These are phyloP conservation scores for Gaeumannomyces tritici DNA, from an alignment of 2,329 filamentous ascomycete genomes.

Conservation along the genomic window DNA sequence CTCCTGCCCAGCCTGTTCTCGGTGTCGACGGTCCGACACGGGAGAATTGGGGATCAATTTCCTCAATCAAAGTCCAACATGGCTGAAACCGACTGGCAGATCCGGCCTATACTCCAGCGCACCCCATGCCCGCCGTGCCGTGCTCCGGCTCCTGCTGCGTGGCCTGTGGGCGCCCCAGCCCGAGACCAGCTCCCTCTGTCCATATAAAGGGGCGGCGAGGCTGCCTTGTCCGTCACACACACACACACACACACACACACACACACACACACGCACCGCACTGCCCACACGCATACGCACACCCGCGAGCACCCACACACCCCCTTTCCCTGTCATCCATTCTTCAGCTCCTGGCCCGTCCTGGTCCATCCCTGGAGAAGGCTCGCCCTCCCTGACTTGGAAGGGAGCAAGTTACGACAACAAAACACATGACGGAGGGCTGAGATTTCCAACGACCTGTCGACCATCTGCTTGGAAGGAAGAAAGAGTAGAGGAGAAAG, in stretches of 20 bases:
- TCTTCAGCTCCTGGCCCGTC: background rate
- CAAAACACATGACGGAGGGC: background rate
- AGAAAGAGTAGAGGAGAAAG: background rate
- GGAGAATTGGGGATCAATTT: constrained; percentile 23
- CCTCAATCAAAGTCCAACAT: constrained; percentile 12
- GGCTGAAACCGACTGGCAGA: constrained; percentile 7
- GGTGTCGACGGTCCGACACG: constrained; percentile 43
- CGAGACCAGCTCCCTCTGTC: background rate
- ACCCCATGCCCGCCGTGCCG: background rate
- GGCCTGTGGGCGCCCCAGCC: background rate
- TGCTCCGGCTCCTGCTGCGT: background rate
- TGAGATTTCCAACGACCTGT: background rate
- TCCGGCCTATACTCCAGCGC: background rate
- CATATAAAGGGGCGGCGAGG: background rate
- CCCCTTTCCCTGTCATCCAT: background rate
- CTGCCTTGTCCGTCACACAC: background rate
- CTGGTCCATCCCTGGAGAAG: background rate
- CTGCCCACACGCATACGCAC: no score
- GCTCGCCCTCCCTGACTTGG: background rate
- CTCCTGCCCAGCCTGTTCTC: constrained; percentile 24
- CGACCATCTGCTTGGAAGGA: background rate
- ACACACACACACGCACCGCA: background rate
- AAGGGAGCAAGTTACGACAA: background rate
- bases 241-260: background rate
- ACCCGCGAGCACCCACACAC: background rate